Evolutionary conservation across 2,329 filamentous ascomycete genomes (phyloP).

Genomic region (Claviceps citrina): DNA sequence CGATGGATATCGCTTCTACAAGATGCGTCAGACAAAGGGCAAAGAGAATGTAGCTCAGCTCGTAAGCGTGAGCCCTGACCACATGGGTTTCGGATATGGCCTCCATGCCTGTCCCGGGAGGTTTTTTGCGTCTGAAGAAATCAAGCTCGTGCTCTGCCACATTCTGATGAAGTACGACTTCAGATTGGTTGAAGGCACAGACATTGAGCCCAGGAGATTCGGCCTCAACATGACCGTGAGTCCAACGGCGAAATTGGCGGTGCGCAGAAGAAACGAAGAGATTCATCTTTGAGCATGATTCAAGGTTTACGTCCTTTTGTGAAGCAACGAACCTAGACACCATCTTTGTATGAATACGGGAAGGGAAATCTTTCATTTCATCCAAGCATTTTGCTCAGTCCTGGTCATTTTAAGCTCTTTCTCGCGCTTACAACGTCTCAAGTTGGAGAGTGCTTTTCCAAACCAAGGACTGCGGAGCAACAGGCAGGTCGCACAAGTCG

Average conservation of each 20-base stretch:
- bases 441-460: too few relatives aligned
- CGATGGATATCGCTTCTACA: constrained; percentile 11
- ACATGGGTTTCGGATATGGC: constrained; percentile 21
- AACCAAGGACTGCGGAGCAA: too few relatives aligned
- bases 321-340: too few relatives aligned
- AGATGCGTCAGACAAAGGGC: constrained; percentile 4
- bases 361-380: too few relatives aligned
- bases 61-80: constrained; percentile 15
- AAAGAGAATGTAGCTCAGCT: constrained; percentile 12
- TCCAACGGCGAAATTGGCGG: not conserved
- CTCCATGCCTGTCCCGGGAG: constrained; percentile 24
- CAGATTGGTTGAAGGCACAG: not conserved
- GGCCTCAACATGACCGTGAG: not conserved
- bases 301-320: too few relatives aligned
- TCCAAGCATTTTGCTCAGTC: too few relatives aligned
- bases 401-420: too few relatives aligned
- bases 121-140: constrained; percentile 23
- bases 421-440: too few relatives aligned
- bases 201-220: not conserved
- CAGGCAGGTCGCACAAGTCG: too few relatives aligned
- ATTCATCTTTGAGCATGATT: not conserved
- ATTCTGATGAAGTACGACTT: not conserved
- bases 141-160: constrained; percentile 13
- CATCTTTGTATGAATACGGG: too few relatives aligned
- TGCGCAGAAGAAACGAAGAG: not conserved